phyloP scores from a whole-genome alignment of 148 eudicot species.

The Simmondsia chinensis region DNA sequence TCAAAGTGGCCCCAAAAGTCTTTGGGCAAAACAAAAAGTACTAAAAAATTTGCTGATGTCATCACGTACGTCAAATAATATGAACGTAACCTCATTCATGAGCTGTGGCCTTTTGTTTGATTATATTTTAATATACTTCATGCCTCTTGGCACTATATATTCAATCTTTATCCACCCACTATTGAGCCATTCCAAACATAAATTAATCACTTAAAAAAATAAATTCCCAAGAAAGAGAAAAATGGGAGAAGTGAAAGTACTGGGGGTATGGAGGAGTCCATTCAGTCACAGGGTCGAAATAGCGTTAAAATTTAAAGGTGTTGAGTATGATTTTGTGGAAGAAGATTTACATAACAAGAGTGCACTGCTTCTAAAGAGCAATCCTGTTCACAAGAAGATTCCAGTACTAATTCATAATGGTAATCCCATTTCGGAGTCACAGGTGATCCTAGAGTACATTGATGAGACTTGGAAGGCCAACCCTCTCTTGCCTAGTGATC shows the following conservation, averaged over 20 bases:
- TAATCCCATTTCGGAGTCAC: conserved; percentile 28
- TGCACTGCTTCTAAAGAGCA: conserved; percentile 10
- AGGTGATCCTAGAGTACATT: conserved; percentile 42
- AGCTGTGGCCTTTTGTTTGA: no score
- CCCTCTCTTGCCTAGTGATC: conserved; percentile 34
- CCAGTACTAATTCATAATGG: conserved; percentile 42
- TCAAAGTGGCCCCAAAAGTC: no score
- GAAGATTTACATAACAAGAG: conserved; percentile 24
- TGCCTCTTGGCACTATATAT: no score
- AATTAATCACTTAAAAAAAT: no score
- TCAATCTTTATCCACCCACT: no score
- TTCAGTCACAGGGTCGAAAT: conserved; percentile 19
- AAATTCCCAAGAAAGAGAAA: conserved; percentile 3
- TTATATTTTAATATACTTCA: no score
- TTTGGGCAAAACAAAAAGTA: no score
- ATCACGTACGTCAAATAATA: no score
- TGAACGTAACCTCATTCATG: no score
- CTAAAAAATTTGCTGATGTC: no score
- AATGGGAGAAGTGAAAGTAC: conserved; percentile 15
- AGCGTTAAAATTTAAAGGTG: conserved; percentile 24
- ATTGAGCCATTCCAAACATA: no score
- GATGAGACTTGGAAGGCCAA: conserved; percentile 27
- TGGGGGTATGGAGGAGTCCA: conserved; percentile 24
- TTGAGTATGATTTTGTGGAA: conserved; percentile 16
- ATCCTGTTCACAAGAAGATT: conserved; percentile 34